Percentiles rank a stretch among this genome's conserved stretches.
These are phyloP conservation scores for Teratosphaeria pseudoeucalypti DNA, from an alignment of 2,329 filamentous ascomycete species.

Conservation along the genomic window DNA sequence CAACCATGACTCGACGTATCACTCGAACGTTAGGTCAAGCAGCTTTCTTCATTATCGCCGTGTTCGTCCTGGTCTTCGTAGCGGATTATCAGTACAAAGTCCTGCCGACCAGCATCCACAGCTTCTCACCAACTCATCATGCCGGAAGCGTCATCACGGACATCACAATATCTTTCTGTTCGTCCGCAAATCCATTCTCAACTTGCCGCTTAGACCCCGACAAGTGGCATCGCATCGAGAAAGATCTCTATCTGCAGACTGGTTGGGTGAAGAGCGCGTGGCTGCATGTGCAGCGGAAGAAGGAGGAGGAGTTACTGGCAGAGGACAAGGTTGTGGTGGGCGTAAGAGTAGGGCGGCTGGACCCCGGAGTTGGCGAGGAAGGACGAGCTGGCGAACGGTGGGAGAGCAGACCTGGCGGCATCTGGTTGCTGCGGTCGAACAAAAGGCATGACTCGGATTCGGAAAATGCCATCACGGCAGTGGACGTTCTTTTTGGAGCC, in stretches of 20 bases:
- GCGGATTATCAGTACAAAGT: constrained; percentile 84
- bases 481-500: constrained; percentile 81
- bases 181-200: constrained; percentile 50
- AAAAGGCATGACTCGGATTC: constrained; percentile 67
- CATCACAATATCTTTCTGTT: constrained; percentile 67
- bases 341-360: constrained; percentile 60
- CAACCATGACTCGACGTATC: constrained; percentile 18
- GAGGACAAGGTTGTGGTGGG: constrained; percentile 74
- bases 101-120: constrained; percentile 74
- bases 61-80: constrained; percentile 62
- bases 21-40: constrained; percentile 64
- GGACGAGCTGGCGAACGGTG: constrained; percentile 53
- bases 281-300: constrained; percentile 71
- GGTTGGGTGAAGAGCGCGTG: constrained; percentile 69
- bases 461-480: constrained; percentile 61
- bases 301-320: constrained; percentile 64
- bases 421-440: constrained; percentile 72
- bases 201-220: constrained; percentile 52
- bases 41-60: constrained; percentile 50
- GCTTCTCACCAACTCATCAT: constrained; percentile 76
- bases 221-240: constrained; percentile 76
- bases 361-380: constrained; percentile 52
- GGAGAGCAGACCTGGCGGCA: constrained; percentile 65
- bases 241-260: constrained; percentile 72
- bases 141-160: constrained; percentile 78